Base-by-base conservation (phyloP, 202 grass and related monocot species). In the Panicum hallii region DNA sequence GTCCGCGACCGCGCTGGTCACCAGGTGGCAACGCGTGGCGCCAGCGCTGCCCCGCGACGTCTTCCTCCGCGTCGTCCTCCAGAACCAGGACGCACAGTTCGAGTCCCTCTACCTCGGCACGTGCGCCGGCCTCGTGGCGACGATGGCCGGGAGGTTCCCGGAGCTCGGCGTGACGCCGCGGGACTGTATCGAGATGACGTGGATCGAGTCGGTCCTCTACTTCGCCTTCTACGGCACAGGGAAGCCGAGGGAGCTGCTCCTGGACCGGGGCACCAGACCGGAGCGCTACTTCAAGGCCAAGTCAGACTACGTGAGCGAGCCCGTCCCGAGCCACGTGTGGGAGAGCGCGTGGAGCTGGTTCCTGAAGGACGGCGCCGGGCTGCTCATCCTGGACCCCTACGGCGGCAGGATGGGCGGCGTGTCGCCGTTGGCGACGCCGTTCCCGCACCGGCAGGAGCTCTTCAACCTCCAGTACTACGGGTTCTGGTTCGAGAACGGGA, bases 151-250 rank as follows among this genome's bases (percentile, higher is more conserved):
- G 34, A 54, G 67, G 9, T 93, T 98, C 57, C 90, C 88, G 28
- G 92, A 98, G 71, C 86, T 97, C 1, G 86, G 82, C 7, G 0
- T 97, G 78, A 69, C 22, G 44, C n/a, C 58, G 5, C 0, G 4
- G 2, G 70, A 97, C 79, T 93, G 92, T 81, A 84, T 82, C 56
- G 92, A 94, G 88, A 97, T 97, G 86, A 43, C 63, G 1, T 97
- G 94, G 94, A 75, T 94, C 75, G 57, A 91, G 56, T 88, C 92
- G 66, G 49, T 77, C 3, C 63, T 90, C 12, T 88, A 71, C 67
- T 84, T 91, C 63, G 90, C 83, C 15, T 89, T 79, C 75, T 89
- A 89, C 44, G 46, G 34, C 70, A 74, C 72, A 19, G 55, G 46
- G 32, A 85, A 81, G 26, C 46, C 85, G 23, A 5, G 43, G 66